Conservation (phyloP, 495 filamentous ascomycete genomes). For the Glonium stellatum region DNA sequence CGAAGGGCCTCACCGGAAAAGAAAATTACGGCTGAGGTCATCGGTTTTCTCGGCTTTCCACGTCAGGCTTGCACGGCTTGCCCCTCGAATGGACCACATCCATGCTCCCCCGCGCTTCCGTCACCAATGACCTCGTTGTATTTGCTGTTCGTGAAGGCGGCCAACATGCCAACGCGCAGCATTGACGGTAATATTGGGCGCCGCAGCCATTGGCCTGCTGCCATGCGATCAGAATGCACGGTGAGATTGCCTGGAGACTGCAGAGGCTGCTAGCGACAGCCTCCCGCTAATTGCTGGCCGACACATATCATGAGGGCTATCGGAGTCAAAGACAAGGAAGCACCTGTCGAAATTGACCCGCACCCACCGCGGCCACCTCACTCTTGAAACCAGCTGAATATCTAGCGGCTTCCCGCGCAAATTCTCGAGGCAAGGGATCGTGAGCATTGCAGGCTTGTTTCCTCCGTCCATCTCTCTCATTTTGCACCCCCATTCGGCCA, state of each 20-base stretch:
- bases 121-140: slow-evolving; percentile 15
- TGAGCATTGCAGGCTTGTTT: slow-evolving; percentile 24
- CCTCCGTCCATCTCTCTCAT: slow-evolving; percentile 9
- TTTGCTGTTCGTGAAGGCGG: slow-evolving; percentile 12
- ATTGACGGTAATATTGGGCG: slow-evolving; percentile 21
- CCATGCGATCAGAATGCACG: slow-evolving; percentile 17
- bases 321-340: slow-evolving; percentile 25
- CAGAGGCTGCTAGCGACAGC: slow-evolving; percentile 23
- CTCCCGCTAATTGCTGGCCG: slow-evolving; percentile 27
- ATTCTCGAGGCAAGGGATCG: slow-evolving; percentile 22
- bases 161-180: slow-evolving; percentile 4
- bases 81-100: background rate
- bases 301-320: slow-evolving; percentile 24
- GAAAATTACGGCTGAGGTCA: background rate
- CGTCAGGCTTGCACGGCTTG: background rate
- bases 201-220: slow-evolving; percentile 22
- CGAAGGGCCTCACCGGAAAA: too few species aligned
- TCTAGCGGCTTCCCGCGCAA: slow-evolving; percentile 17
- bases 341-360: slow-evolving; percentile 26
- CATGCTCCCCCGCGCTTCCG: slow-evolving; percentile 12
- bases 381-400: slow-evolving; percentile 30
- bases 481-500: slow-evolving; percentile 22
- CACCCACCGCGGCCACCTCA: slow-evolving; percentile 26
- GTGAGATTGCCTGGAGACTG: slow-evolving; percentile 29
- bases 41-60: slow-evolving; percentile 10